Evolutionary conservation across 163 green algal species (phyloP).

Genomic region (Volvox carteri): DNA sequence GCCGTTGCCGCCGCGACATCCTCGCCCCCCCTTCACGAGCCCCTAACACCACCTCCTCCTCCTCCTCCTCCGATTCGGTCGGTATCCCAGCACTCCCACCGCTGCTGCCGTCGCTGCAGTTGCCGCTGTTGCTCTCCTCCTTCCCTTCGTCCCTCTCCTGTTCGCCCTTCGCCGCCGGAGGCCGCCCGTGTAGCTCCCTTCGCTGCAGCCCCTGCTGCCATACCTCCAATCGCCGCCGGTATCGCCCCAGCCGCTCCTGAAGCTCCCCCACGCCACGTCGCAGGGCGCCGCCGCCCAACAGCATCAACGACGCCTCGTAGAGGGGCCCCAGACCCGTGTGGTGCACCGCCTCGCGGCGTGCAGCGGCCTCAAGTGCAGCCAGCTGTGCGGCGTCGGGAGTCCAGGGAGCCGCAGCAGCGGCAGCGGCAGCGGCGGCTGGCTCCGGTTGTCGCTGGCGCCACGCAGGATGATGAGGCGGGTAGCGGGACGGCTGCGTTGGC

Average conservation of each 20-base stretch:
- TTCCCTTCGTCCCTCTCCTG: neutral
- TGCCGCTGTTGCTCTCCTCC: constrained; percentile 1
- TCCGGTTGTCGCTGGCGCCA: too few relatives aligned
- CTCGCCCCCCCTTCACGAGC: too few relatives aligned
- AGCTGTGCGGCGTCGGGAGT: neutral
- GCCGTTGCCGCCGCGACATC: too few relatives aligned
- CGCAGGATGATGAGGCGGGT: too few relatives aligned
- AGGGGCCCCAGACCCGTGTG: constrained; percentile 42
- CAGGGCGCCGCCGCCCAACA: constrained; percentile 15
- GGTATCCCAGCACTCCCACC: too few relatives aligned
- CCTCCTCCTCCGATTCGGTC: too few relatives aligned
- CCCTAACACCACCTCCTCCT: too few relatives aligned
- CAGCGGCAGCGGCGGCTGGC: neutral
- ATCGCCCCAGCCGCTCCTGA: neutral
- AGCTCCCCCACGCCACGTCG: neutral
- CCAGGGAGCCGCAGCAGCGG: neutral
- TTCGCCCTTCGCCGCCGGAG: too few relatives aligned
- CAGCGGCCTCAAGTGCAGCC: neutral
- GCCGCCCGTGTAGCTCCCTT: neutral
- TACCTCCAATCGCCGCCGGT: neutral
- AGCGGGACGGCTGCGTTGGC: too few relatives aligned
- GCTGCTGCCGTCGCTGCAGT: neutral
- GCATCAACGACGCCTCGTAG: neutral
- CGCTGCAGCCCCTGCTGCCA: constrained; percentile 29
- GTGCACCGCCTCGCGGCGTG: constrained; percentile 28